Evolutionary conservation across 2,329 filamentous ascomycete species (phyloP), one percentile per base, ranked within the genome.

Genomic region (Aspergillus jensenii): DNA sequence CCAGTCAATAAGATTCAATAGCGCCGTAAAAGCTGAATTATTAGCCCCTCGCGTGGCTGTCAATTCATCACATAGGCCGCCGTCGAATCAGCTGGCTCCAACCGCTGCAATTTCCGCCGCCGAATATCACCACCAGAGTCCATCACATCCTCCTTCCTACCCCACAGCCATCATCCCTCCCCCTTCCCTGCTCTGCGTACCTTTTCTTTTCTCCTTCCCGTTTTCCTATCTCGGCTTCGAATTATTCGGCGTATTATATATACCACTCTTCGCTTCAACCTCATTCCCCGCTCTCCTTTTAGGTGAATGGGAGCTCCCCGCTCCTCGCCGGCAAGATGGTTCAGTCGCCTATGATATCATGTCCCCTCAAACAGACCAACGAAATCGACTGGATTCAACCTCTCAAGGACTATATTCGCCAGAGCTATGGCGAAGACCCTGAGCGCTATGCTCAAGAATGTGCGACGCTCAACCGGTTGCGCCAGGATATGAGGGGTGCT

Each of bases 341-440:
- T 75, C 90, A 96, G 81, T 88, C 91, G 66, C 93, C 93, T 62
- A 98, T 98, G 93, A 88, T 98, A 68, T 96, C 92, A 68, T 88
- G 89, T 83, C 93, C 93, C 73, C 84, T 97, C 70, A 98, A 88
- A 78, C 85, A 87, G 75, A 99, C 95, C 64, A 96, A 93, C 82
- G 95, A 99, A 81, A 96, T 99, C 74, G 95, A 99, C 84, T 99
- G 95, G 95, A 84, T 98, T 64, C 83, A 84, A 48, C 95, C 95
- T 48, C 83, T 99, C 66, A 98, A 98, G 81, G 82, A 84, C 64
- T 97, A 98, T 80, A 99, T 99, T 69, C 86, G 92, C 65, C 85
- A 92, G 67, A 96, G 90, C 23, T 97, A 99, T 74, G 93, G 93
- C 74, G 95, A 99, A 77, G 93, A 98, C 73, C 93, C 95, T 27